A percentile compares a stretch with the other conserved stretches of the same genome.
These are phyloP conservation scores for Neohortaea acidophila DNA, from an alignment of 495 filamentous ascomycete species.

Conservation along the genomic window DNA sequence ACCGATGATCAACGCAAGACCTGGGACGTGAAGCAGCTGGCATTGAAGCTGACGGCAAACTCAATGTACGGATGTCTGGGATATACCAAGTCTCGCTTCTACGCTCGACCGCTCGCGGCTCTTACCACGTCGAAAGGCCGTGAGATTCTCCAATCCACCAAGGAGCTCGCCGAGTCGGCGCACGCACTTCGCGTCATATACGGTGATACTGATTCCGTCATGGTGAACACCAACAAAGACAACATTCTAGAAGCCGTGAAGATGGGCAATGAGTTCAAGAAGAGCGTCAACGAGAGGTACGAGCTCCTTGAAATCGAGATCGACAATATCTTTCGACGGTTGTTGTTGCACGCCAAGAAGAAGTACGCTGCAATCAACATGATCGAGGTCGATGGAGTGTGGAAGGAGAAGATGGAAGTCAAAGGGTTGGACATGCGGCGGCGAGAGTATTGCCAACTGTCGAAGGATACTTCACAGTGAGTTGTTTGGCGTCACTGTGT, in stretches of 20 bases:
- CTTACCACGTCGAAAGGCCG: conserved; percentile 95
- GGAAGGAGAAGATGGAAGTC: conserved; percentile 85
- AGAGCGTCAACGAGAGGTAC: conserved; percentile 76
- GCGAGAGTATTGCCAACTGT: conserved; percentile 86
- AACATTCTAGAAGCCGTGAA: conserved; percentile 82
- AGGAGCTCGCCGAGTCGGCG: conserved; percentile 79
- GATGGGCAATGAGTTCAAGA: conserved; percentile 69
- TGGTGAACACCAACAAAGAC: conserved; percentile 97
- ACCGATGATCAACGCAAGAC: conserved; percentile 72
- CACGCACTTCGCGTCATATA: conserved; percentile 82
- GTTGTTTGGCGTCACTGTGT: no score
- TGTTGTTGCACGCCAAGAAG: conserved; percentile 94
- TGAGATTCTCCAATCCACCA: conserved; percentile 90
- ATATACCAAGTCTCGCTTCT: conserved; percentile 90
- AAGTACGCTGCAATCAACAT: conserved; percentile 98
- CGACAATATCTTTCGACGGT: conserved; percentile 87
- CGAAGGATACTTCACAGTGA: conserved; percentile 75
- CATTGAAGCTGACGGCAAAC: conserved; percentile 92
- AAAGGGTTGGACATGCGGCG: conserved; percentile 97
- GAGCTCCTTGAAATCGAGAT: conserved; percentile 90
- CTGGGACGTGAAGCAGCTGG: conserved; percentile 98
- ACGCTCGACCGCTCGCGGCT: conserved; percentile 84
- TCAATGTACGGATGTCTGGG: conserved; percentile 99
- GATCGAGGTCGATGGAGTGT: conserved; percentile 76
- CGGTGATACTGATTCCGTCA: conserved; percentile 97